Evolutionary conservation across 1,139 yeast species (phyloP), one percentile per base, ranked within the genome.

Genomic region (Barnettozyma hawaiiensis): DNA sequence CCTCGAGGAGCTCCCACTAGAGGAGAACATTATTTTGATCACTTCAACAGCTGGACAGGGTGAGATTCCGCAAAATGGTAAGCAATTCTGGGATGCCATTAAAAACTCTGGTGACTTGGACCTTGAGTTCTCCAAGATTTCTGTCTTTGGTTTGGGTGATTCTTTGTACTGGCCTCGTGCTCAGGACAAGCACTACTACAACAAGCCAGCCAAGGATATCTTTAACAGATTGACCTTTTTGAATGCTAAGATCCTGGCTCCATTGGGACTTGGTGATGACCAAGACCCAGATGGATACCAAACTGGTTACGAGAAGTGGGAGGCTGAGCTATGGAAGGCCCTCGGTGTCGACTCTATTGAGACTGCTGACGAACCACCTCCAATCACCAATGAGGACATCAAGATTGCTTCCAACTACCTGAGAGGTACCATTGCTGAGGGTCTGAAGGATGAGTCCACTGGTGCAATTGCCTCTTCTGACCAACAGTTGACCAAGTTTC

Each of bases 11-110:
- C 71, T 90, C 47, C 78, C 87, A 28, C 73, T 76, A 40, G 96
- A 86, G 63, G 85, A 85, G 48, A 86, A 87, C 62, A 75, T 90
- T 47, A 80, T 86, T 15, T 83, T 90, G 54, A 72, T 90, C 40
- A 72, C 92, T 21, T 86, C 97, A 5, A 90, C 97, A 40, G 90
- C 96, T 7, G 97, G 97, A 51, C 97, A 90, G 71, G 97, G 97
- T 72, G 97, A 90, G 65, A 82, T 90, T 69, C 97, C 97, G 36
- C 92, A 87, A 54, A 92, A 89, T 62, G 97, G 97, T 65, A 86
- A 90, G 57, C 75, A 71, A 43, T 81, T 89, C 60, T 90, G 97
- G 97, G 97, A 89, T 55, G 76, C 75, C 32, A 65, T 90, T 52
- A 89, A 86, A 65, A 66, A 69, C 45, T 65, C 85, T 23, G 75